Percentiles rank a stretch among this genome's conserved stretches.
Conservation (phyloP, 176 grass and related monocot genomes). For the Olyra latifolia region DNA sequence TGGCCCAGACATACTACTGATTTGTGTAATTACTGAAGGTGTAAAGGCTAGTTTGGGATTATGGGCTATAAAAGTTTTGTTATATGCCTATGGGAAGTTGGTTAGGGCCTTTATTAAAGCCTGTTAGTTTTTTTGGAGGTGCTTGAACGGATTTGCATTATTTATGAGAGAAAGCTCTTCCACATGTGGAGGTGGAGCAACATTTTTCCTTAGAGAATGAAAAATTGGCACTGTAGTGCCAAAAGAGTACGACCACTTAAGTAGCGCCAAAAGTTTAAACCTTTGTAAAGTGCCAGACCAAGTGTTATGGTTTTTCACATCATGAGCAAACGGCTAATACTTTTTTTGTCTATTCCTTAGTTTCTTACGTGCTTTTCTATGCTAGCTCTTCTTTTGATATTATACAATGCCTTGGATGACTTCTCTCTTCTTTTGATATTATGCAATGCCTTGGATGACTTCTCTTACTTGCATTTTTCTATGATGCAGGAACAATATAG, state of each 20-base stretch:
- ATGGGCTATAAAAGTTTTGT: background rate
- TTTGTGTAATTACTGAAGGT: too few relatives aligned
- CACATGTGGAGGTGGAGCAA: background rate
- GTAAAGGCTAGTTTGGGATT: background rate
- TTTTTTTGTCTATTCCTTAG: conserved; percentile 11
- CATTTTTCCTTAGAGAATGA: background rate
- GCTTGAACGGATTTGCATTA: background rate
- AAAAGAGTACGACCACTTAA: background rate
- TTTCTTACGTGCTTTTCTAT: background rate
- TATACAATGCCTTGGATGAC: conserved; percentile 17
- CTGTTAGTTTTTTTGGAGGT: background rate
- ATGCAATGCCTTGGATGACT: conserved; percentile 14
- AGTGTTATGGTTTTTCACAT: background rate
- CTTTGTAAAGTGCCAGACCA: background rate
- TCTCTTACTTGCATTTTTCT: conserved; percentile 39
- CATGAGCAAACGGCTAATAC: background rate
- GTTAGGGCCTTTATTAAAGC: background rate
- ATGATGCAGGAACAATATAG: conserved; percentile 57
- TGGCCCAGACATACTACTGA: too few relatives aligned
- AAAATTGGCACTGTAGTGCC: background rate
- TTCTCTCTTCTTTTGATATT: background rate
- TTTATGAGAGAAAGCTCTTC: background rate
- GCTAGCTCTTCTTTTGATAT: background rate
- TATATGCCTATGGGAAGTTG: background rate
- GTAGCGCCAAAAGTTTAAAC: background rate